Evolutionary conservation across 345 rosid species (phyloP), one percentile per base, ranked within the genome.

Genomic region (Ceriops tagal): DNA sequence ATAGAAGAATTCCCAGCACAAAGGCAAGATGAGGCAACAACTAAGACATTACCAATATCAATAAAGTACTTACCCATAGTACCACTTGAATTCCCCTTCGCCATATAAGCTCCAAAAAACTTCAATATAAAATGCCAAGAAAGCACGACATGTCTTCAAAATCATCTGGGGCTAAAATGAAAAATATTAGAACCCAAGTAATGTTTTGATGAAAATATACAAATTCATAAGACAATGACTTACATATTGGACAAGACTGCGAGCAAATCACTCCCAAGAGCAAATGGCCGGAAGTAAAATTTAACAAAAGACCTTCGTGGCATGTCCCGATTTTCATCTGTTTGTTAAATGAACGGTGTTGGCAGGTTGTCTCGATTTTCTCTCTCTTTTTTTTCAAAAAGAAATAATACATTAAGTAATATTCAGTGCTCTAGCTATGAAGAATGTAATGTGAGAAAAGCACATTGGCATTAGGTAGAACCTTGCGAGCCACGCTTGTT

Each of bases 171-270:
- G 32, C 66, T 35, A 61, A 72, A 69, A 53, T 39, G 60, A 57
- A 46, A 58, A 61, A 61, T 11, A 58, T 58, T 51, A 74, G 60
- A 66, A 32, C 35, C 67, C 72, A 62, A 24, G 55, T 5, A 19
- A 53, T 37, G 69, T 34, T 32, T 5, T 5, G 53, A 26, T 11
- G 16, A 43, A 61, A 53, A 43, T 22, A 31, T 30, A 34, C 51
- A 65, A 28, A 6, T 3, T 13, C 53, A 27, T 22, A 74, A 26
- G 37, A 28, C 1, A 21, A 52, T 46, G 39, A 35, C 93, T 85
- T 82, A 91, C 97, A 82, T 89, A 93, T 62, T 88, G 98, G 46
- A 89, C 97, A 7, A 93, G 87, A 59, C 96, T 92, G 20, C 75
- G 71, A 88, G 83, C 60, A 89, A 76, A 78, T 89, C 87, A 73